phyloP scores from a whole-genome alignment of 2,329 filamentous ascomycete species.

The Exophiala phaeomuriformis region DNA sequence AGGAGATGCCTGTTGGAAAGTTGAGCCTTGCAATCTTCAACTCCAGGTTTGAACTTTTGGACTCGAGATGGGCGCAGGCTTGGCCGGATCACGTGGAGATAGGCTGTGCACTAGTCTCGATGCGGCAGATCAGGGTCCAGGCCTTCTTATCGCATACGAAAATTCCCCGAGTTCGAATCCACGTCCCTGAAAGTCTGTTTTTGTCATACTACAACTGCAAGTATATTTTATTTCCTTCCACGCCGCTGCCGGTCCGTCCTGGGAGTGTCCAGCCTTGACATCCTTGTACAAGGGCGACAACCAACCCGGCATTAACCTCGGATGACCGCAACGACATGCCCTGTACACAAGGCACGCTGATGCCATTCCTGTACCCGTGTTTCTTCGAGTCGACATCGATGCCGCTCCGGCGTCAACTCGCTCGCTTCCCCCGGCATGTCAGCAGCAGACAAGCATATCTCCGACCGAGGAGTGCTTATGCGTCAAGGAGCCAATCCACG shows the following conservation, averaged over 20 bases:
- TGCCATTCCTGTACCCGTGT: conserved; percentile 4
- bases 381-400: neutral
- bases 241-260: too few relatives aligned
- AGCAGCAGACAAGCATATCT: neutral
- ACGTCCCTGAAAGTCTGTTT: too few relatives aligned
- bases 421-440: neutral
- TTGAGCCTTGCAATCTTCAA: neutral
- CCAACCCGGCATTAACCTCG: too few relatives aligned
- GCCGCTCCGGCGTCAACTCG: neutral
- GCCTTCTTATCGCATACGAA: neutral
- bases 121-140: too few relatives aligned
- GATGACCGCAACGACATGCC: too few relatives aligned
- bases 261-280: too few relatives aligned
- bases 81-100: neutral
- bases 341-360: neutral
- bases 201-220: neutral
- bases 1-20: neutral
- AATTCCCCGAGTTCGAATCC: neutral
- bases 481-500: neutral
- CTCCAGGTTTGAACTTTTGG: neutral
- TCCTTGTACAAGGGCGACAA: too few relatives aligned
- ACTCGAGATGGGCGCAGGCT: neutral
- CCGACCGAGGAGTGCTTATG: neutral
- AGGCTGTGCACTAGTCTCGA: neutral
- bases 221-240: neutral